These are phyloP conservation scores for Rhizophagus clarus DNA, from an alignment of 192 early-diverging fungal species.

Conservation along the genomic window DNA sequence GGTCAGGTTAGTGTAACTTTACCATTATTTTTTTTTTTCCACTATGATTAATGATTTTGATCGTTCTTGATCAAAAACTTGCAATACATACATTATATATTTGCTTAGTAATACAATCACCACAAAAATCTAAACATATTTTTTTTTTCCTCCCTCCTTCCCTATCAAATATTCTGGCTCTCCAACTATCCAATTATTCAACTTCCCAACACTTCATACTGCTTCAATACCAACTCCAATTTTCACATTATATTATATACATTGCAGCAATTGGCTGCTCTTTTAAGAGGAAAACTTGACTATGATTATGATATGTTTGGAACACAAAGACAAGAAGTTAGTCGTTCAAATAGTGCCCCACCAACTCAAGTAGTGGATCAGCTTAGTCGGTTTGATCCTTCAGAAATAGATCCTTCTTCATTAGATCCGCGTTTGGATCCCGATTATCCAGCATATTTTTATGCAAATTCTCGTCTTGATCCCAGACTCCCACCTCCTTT, in stretches of 20 bases:
- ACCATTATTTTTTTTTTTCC: neutral
- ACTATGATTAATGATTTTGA: neutral
- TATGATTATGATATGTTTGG: conserved; percentile 41
- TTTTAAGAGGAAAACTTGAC: conserved; percentile 57
- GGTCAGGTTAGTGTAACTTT: conserved; percentile 52
- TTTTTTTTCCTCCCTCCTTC: neutral
- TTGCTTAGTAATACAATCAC: neutral
- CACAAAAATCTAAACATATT: neutral
- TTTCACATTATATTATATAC: conserved; percentile 7
- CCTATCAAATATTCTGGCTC: too few species aligned
- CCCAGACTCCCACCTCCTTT: conserved; percentile 58
- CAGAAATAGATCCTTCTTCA: conserved; percentile 44
- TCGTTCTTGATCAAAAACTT: neutral
- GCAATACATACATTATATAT: neutral
- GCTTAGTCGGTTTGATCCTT: conserved; percentile 41
- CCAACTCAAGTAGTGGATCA: conserved; percentile 68
- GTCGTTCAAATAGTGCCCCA: conserved; percentile 74
- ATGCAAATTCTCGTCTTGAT: conserved; percentile 58
- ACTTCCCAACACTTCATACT: neutral
- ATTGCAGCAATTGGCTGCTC: conserved; percentile 49
- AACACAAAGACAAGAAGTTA: conserved; percentile 48
- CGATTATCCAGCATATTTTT: conserved; percentile 67
- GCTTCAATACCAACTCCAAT: too few species aligned
- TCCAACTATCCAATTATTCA: too few species aligned
- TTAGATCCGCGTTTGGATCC: conserved; percentile 62